A percentile compares a stretch with the other conserved stretches of the same genome.
Conservation (phyloP, 139 green algal species). For the Chlamydomonas incerta region DNA sequence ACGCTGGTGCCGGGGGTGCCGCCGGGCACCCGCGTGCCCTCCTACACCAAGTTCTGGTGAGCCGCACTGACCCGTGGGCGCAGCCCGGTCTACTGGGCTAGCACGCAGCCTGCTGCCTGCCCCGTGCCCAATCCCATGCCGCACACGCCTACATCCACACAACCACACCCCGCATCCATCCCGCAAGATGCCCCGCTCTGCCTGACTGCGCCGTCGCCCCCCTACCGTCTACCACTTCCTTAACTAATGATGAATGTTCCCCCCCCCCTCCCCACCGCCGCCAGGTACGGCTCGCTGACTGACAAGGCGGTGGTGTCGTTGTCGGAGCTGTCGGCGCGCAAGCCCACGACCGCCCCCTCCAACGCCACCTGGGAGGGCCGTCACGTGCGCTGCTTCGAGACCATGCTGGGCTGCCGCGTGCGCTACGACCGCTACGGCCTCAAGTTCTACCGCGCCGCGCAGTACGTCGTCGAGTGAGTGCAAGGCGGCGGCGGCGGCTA, state of each 20-base stretch:
- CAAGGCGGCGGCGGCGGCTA: too few species aligned
- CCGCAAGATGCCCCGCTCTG: too few species aligned
- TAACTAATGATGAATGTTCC: too few species aligned
- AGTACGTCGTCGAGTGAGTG: constrained; percentile 19
- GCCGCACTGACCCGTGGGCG: too few species aligned
- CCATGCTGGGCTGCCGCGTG: constrained; percentile 6
- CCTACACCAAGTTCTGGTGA: constrained; percentile 41
- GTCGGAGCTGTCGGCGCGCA: constrained; percentile 10
- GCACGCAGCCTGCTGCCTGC: too few species aligned
- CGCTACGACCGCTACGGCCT: constrained; percentile 36
- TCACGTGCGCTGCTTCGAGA: constrained; percentile 31
- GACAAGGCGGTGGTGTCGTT: constrained; percentile 18
- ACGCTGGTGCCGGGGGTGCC: constrained; percentile 28
- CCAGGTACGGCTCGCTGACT: constrained; percentile 28
- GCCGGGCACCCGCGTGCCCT: constrained; percentile 12
- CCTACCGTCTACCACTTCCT: too few species aligned
- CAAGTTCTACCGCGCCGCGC: constrained; percentile 21
- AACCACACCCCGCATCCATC: too few species aligned
- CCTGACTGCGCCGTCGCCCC: too few species aligned
- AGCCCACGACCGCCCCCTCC: background rate
- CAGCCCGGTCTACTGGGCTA: too few species aligned
- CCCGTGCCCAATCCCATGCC: too few species aligned
- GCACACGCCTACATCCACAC: too few species aligned
- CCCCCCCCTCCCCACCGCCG: background rate
- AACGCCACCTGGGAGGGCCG: constrained; percentile 31